Percentiles rank a stretch among this genome's conserved stretches.
Evolutionary conservation across 176 grass and related monocot genomes (phyloP).

Genomic region (Oryza punctata): DNA sequence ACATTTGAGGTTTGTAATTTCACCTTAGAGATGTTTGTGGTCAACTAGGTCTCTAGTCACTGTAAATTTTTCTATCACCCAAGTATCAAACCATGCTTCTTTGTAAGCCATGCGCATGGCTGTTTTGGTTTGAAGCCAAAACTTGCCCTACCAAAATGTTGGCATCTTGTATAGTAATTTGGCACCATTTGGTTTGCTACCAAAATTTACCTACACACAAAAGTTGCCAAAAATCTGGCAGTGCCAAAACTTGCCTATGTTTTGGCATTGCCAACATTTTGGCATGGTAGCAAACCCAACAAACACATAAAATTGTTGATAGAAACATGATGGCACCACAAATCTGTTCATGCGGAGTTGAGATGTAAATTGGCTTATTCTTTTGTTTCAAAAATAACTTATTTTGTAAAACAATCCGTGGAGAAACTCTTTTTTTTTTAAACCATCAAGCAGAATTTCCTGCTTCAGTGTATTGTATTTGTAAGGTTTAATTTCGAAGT

Average conservation of each 20-base stretch:
- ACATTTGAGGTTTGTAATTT: conserved; percentile 77
- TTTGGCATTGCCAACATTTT: too few species aligned
- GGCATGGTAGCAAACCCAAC: too few species aligned
- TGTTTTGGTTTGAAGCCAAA: too few species aligned
- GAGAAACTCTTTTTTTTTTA: background rate
- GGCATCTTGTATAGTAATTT: too few species aligned
- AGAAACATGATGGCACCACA: background rate
- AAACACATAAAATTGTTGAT: conserved; percentile 27
- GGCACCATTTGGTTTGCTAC: too few species aligned
- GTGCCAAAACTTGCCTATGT: too few species aligned
- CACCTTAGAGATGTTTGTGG: conserved; percentile 11
- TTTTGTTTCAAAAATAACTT: conserved; percentile 13
- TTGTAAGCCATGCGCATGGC: background rate
- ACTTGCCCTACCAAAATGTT: too few species aligned
- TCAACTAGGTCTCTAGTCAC: conserved; percentile 15
- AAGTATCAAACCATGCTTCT: background rate
- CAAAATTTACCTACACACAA: too few species aligned
- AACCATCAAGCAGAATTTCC: background rate
- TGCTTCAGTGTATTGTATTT: background rate
- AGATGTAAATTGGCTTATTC: background rate
- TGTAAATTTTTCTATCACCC: background rate
- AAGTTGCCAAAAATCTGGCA: too few species aligned
- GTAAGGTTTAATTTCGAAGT: background rate
- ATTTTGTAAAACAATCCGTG: conserved; percentile 9
- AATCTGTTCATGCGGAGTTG: background rate